phyloP scores from a whole-genome alignment of 176 grass and related monocot genomes.

The Musa acuminata region DNA sequence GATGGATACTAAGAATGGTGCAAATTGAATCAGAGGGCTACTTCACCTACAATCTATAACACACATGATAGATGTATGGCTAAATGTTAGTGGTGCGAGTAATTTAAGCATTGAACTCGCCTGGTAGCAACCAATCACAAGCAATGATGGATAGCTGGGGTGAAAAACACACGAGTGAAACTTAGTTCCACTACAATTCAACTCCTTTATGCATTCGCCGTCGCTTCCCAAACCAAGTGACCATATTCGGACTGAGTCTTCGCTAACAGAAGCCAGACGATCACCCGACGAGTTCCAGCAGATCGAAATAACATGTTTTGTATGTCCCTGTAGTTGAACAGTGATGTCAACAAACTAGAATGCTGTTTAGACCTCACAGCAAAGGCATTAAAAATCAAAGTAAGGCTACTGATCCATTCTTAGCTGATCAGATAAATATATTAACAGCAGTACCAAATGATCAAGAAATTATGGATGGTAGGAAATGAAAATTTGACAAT shows the following conservation, averaged over 20 bases:
- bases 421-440: background rate
- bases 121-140: conserved; percentile 25
- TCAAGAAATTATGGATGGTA: too few relatives aligned
- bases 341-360: background rate
- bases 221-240: conserved; percentile 22
- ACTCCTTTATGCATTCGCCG: conserved; percentile 10
- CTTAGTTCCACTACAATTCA: conserved; percentile 23
- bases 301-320: conserved; percentile 19
- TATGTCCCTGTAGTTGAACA: conserved; percentile 19
- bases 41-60: too few relatives aligned
- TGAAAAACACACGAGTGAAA: conserved; percentile 29
- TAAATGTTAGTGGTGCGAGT: background rate
- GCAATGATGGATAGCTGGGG: conserved; percentile 12
- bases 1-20: too few relatives aligned
- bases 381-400: background rate
- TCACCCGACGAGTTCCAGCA: conserved; percentile 23
- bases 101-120: background rate
- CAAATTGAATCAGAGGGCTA: too few relatives aligned
- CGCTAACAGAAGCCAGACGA: conserved; percentile 18
- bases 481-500: too few relatives aligned
- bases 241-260: conserved; percentile 25
- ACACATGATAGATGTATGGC: too few relatives aligned
- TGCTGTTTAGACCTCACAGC: background rate
- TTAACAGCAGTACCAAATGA: too few relatives aligned
- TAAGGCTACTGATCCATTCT: background rate